Conservation (phyloP, 208 protist species). For the Borovskyia barvae region DNA sequence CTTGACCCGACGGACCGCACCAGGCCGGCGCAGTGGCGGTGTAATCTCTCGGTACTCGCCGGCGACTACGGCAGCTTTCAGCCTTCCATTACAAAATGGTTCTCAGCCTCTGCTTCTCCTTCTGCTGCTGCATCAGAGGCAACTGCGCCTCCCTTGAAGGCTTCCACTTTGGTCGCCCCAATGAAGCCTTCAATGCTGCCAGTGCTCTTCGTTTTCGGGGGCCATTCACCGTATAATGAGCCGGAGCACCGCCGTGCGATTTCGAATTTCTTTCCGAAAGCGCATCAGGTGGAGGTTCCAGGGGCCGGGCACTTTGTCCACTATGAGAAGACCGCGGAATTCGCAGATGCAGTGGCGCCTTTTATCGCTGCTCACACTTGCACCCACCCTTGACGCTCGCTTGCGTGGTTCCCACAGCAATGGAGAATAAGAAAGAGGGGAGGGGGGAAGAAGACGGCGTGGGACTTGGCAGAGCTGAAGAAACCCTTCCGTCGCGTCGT, state of each 20-base stretch:
- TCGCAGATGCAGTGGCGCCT: slow-evolving; percentile 57
- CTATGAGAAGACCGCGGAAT: slow-evolving; percentile 77
- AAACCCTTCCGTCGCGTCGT: no score
- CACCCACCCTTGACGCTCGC: no score
- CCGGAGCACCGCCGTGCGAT: slow-evolving; percentile 33
- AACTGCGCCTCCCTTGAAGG: slow-evolving; percentile 1
- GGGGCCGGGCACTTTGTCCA: slow-evolving; percentile 86
- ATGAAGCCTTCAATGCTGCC: slow-evolving; percentile 62
- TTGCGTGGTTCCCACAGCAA: no score
- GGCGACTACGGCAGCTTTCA: slow-evolving; percentile 44
- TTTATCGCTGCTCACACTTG: slow-evolving; percentile 51
- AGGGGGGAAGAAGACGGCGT: no score
- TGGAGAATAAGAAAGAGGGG: no score
- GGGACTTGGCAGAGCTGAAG: no score
- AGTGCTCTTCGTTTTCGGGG: slow-evolving; percentile 85
- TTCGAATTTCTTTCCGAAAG: slow-evolving; percentile 58
- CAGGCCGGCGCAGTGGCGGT: slow-evolving; percentile 39
- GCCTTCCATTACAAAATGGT: slow-evolving; percentile 58
- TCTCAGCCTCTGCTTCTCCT: slow-evolving; percentile 4
- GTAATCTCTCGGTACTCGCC: slow-evolving; percentile 55
- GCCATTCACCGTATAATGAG: slow-evolving; percentile 72
- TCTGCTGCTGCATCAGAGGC: neutral
- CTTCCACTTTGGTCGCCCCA: no score
- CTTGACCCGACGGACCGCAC: slow-evolving; percentile 17
- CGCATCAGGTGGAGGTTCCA: slow-evolving; percentile 52